Percentiles rank a stretch among this genome's conserved stretches.
These are phyloP conservation scores for Trypanosomatidae sp. DNA, from an alignment of 208 protist species.

Conservation along the genomic window DNA sequence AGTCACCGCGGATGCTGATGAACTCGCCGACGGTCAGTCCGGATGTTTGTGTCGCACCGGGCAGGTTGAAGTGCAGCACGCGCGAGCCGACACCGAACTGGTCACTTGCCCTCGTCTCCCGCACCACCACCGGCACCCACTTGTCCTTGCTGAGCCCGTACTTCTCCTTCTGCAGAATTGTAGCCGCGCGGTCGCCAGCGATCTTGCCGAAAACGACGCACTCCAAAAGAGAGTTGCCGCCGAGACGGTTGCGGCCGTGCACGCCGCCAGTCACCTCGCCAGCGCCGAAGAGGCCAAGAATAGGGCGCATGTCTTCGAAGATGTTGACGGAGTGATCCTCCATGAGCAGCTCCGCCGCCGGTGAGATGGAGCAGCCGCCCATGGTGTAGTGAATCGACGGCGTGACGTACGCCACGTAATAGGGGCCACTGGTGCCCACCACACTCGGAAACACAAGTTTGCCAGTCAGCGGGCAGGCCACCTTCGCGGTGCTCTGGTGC, in stretches of 20 bases:
- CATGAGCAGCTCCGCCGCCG: constrained; percentile 65
- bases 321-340: constrained; percentile 13
- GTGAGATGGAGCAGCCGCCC: constrained; percentile 94
- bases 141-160: constrained; percentile 40
- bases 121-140: constrained; percentile 43
- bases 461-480: constrained; percentile 52
- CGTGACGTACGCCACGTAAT: constrained; percentile 89
- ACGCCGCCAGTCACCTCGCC: constrained; percentile 97
- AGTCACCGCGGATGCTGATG: constrained; percentile 58
- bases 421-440: constrained; percentile 59
- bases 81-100: constrained; percentile 47
- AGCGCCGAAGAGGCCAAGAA: constrained; percentile 93
- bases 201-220: constrained; percentile 72
- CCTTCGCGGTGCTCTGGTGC: constrained; percentile 26
- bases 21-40: constrained; percentile 78
- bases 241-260: constrained; percentile 96
- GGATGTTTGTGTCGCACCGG: constrained; percentile 61
- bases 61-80: constrained; percentile 72
- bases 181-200: constrained; percentile 75
- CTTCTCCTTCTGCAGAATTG: constrained; percentile 57
- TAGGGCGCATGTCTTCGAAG: constrained; percentile 47
- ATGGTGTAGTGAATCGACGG: constrained; percentile 98
- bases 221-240: constrained; percentile 96
- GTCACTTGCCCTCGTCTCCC: constrained; percentile 42
- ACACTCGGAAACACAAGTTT: constrained; percentile 81